Percentiles rank a stretch among this genome's conserved stretches.
Evolutionary conservation across 495 filamentous ascomycete genomes (phyloP).

Genomic region (Penicillium chermesinum): DNA sequence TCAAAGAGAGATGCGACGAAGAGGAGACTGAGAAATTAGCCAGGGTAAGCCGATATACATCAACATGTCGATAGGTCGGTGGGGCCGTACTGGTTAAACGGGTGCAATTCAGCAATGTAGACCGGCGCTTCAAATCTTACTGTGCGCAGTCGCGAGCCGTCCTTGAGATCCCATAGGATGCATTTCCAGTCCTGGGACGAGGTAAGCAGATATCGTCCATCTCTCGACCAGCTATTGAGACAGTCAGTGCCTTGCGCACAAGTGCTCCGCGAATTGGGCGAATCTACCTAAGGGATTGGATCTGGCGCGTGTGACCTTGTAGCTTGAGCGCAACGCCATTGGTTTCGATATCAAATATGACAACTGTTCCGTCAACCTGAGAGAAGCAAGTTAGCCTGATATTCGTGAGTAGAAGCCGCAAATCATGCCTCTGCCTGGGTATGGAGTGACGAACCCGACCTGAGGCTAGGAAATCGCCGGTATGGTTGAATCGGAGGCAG

Average conservation of each 20-base stretch:
- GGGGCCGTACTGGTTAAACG: constrained; percentile 71
- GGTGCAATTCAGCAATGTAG: constrained; percentile 92
- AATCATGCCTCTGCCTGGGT: too few species aligned
- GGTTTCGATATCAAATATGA: constrained; percentile 95
- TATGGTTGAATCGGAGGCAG: constrained; percentile 83
- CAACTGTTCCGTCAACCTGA: constrained; percentile 80
- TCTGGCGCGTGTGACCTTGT: constrained; percentile 82
- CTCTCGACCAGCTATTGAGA: constrained; percentile 75
- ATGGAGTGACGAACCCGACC: constrained; percentile 58
- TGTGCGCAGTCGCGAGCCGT: constrained; percentile 61
- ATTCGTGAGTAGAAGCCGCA: too few species aligned
- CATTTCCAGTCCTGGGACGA: constrained; percentile 94
- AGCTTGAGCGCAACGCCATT: constrained; percentile 92
- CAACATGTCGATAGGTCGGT: background rate
- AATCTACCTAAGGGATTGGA: constrained; percentile 74
- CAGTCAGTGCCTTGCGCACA: constrained; percentile 8
- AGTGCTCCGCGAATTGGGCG: background rate
- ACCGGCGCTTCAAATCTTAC: constrained; percentile 87
- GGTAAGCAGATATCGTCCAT: constrained; percentile 88
- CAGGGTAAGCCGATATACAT: background rate
- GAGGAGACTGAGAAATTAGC: constrained; percentile 49
- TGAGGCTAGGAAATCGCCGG: constrained; percentile 88
- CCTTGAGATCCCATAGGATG: constrained; percentile 87
- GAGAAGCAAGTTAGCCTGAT: constrained; percentile 2
- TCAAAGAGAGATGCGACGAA: constrained; percentile 90